Evolutionary conservation across 139 green algal species (phyloP).

Genomic region (Chlorella sp.): DNA sequence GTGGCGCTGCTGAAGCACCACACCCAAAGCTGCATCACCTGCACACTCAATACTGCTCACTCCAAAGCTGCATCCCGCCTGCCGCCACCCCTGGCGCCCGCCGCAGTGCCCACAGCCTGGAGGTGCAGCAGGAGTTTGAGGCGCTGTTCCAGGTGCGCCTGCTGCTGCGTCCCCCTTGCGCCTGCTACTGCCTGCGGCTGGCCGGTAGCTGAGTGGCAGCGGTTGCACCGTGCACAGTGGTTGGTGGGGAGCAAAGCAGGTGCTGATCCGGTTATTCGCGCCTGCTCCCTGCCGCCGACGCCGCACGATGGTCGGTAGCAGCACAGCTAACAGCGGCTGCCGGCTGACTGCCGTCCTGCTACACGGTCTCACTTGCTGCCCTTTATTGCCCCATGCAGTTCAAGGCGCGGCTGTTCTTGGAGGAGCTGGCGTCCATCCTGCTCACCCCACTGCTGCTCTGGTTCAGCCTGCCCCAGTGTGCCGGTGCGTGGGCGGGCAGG

Average conservation of each 20-base stretch:
- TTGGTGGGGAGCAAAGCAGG: no score
- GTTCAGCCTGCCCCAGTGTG: constrained; percentile 62
- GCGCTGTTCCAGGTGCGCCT: constrained; percentile 70
- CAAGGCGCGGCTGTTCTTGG: constrained; percentile 36
- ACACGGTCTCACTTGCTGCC: no score
- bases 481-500: constrained; percentile 19
- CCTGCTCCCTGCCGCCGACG: no score
- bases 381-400: background rate
- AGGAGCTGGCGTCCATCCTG: constrained; percentile 88
- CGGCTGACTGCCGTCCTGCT: no score
- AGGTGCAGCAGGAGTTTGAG: constrained; percentile 86
- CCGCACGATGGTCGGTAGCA: no score
- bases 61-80: background rate
- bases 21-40: background rate
- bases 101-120: constrained; percentile 71
- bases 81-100: background rate
- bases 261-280: no score
- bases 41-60: background rate
- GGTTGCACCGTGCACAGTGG: no score
- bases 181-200: no score
- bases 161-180: no score
- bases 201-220: no score
- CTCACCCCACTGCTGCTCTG: constrained; percentile 90
- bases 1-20: no score
- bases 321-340: no score